Percentiles rank a stretch among this genome's conserved stretches.
Evolutionary conservation across 2,329 filamentous ascomycete species (phyloP).

Genomic region (Penicillium palitans): DNA sequence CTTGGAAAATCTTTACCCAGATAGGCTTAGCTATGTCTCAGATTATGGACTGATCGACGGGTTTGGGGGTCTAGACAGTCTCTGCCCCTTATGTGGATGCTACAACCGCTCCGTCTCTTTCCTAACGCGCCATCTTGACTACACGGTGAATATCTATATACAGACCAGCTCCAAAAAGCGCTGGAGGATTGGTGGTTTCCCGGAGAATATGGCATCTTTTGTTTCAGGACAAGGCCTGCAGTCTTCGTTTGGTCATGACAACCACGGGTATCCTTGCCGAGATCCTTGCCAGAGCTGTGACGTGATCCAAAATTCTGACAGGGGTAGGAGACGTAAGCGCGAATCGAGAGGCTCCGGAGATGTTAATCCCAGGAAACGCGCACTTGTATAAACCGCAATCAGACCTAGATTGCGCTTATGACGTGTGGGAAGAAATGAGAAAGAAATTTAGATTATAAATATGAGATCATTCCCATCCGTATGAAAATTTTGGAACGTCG

Average conservation of each 20-base stretch:
- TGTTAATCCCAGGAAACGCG: background rate
- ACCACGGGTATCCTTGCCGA: background rate
- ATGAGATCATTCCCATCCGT: background rate
- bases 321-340: constrained; percentile 8
- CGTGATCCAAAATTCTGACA: background rate
- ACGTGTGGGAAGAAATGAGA: too few relatives aligned
- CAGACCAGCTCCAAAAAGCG: constrained; percentile 10
- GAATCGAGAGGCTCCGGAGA: background rate
- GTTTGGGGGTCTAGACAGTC: constrained; percentile 12
- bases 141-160: constrained; percentile 22
- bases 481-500: too few relatives aligned
- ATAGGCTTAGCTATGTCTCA: constrained; percentile 14
- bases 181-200: constrained; percentile 25
- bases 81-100: constrained; percentile 16
- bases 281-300: background rate
- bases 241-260: constrained; percentile 12
- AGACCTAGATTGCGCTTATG: background rate
- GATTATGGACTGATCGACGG: constrained; percentile 15
- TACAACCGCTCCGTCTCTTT: constrained; percentile 20
- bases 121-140: constrained; percentile 9
- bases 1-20: constrained; percentile 18
- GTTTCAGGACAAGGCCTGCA: constrained; percentile 9
- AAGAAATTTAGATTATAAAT: background rate
- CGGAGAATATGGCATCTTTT: constrained; percentile 12
- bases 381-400: background rate